Conservation (phyloP, 305 asterid species). For the Plantago lanceolata region DNA sequence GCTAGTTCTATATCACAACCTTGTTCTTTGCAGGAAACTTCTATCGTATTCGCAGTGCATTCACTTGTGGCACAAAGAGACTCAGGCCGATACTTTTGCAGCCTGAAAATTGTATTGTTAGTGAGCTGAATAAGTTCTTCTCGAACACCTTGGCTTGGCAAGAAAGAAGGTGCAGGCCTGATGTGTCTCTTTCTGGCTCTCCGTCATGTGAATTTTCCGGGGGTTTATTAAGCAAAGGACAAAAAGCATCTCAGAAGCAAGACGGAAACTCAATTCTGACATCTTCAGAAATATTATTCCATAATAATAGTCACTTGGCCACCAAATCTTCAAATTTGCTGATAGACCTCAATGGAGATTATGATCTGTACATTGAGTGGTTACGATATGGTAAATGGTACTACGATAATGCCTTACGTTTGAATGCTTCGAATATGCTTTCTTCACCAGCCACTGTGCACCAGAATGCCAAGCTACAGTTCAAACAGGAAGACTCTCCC, state of each 20-base stretch:
- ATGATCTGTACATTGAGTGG: conserved; percentile 30
- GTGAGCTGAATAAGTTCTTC: conserved; percentile 59
- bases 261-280: not conserved
- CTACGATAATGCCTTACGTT: conserved; percentile 26
- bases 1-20: not conserved
- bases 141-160: conserved; percentile 61
- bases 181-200: conserved; percentile 23
- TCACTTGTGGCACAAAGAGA: conserved; percentile 67
- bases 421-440: conserved; percentile 22
- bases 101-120: conserved; percentile 43
- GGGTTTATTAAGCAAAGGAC: conserved; percentile 1
- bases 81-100: conserved; percentile 52
- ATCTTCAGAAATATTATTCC: conserved; percentile 21
- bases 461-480: too few species aligned
- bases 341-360: conserved; percentile 54
- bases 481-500: too few species aligned
- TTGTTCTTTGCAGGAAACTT: conserved; percentile 51
- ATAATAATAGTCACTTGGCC: conserved; percentile 4
- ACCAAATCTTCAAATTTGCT: conserved; percentile 26
- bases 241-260: not conserved
- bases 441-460: too few species aligned
- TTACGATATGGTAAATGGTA: conserved; percentile 41
- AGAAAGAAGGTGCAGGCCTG: conserved; percentile 51
- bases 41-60: conserved; percentile 76
- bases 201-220: not conserved